Base-by-base conservation (phyloP, 2,329 filamentous ascomycete genomes). In the Aspergillus jensenii region DNA sequence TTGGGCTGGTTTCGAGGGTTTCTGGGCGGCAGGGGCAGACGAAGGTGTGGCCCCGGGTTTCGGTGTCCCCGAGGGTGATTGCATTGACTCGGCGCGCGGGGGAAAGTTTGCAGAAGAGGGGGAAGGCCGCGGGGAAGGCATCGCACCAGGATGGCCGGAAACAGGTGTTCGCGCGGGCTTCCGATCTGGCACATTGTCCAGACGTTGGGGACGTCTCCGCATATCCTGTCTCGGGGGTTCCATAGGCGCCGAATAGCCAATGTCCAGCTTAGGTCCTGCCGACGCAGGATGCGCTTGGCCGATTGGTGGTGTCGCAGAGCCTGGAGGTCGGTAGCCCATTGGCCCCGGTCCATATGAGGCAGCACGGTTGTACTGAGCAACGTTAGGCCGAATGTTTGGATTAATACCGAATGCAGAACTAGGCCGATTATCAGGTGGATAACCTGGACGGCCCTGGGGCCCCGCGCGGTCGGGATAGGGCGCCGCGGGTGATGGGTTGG, bases 361-460 rank as follows among this genome's bases (percentile, higher is more conserved):
- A 21, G 62, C 67, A 41, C 70, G 73, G 58, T 69, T 71, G 55
- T 74, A 74, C 19, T 65, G 64, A 8, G 72, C 67, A 17, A 74
- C 75, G 56, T 73, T 71, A n/a, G 76, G 65, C 53, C 76, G 76
- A 55, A 80, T 73, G 58, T 78, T 80, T 14, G 78, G 78, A 55
- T 80, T 80, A 61, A 79, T 78, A 11, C 76, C 77, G 65, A 80
- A 80, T 14, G 78, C 78, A 41, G 78, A 79, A 50, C 73, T 77
- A 41, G 77, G 75, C 41, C 78, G 75, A 33, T 71, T 68, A 50
- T 78, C 76, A 9, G 74, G 68, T 55, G 66, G 71, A 60, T 64
- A 69, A 17, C 67, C 66, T 21, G 71, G 74, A 11, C 71, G 71
- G 50, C 72, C 66, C 50, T 70, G 72, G 39, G 73, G 68, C 9